Evolutionary conservation across 208 protist genomes (phyloP).

Genomic region (Crithidia sp.): DNA sequence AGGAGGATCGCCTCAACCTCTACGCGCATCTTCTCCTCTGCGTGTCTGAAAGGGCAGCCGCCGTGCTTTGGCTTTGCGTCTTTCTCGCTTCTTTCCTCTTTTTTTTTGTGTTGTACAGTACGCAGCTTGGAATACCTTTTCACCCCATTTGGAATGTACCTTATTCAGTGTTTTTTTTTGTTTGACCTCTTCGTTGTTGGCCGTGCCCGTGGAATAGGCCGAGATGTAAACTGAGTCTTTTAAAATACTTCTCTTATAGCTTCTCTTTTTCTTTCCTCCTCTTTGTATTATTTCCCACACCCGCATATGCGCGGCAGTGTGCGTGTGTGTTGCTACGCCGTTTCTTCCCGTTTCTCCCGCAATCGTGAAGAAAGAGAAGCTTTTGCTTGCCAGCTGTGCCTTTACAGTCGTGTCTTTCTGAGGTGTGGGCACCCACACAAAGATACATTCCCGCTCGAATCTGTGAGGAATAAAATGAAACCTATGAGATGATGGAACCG

Average conservation of each 20-base stretch:
- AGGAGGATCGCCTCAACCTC: neutral
- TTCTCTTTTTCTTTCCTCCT: constrained; percentile 10
- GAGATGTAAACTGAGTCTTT: no score
- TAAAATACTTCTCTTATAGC: neutral
- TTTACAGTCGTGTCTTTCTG: neutral
- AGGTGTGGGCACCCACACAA: neutral
- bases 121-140: neutral
- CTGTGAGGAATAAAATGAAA: neutral
- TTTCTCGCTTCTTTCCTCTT: constrained; percentile 8
- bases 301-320: no score
- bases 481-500: neutral
- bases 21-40: neutral
- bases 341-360: no score
- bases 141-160: neutral
- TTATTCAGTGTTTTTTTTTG: neutral
- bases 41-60: neutral
- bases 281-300: neutral
- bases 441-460: neutral
- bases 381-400: neutral
- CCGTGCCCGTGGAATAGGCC: no score
- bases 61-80: neutral
- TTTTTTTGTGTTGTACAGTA: neutral
- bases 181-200: neutral
- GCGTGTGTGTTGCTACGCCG: no score
- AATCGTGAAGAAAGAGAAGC: no score